A percentile compares a stretch with the other conserved stretches of the same genome.
These are phyloP conservation scores for Malus asiatica DNA, from an alignment of 306 rosid genomes.

Conservation along the genomic window DNA sequence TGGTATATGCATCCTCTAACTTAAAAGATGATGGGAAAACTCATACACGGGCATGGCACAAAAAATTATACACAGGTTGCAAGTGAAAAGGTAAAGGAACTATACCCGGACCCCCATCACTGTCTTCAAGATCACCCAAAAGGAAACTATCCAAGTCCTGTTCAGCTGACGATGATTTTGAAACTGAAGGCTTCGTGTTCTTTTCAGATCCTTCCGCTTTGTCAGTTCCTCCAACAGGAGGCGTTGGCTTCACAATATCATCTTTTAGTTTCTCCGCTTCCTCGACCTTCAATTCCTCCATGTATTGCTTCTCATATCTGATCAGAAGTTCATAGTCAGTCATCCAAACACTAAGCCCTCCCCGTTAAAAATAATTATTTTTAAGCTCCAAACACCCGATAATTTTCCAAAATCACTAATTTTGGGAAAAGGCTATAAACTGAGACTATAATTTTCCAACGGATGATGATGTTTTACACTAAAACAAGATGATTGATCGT, in stretches of 20 bases:
- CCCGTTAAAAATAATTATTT: no score
- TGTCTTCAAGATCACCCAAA: constrained; percentile 95
- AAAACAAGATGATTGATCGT: background rate
- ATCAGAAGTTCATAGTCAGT: constrained; percentile 17
- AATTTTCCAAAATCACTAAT: no score
- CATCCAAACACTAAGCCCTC: background rate
- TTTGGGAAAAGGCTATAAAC: background rate
- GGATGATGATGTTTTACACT: background rate
- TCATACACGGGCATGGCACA: background rate
- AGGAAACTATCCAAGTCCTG: constrained; percentile 88
- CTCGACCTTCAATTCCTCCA: constrained; percentile 73
- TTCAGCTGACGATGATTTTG: constrained; percentile 63
- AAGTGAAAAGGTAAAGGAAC: constrained; percentile 4
- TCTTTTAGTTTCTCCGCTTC: constrained; percentile 50
- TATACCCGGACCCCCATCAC: constrained; percentile 80
- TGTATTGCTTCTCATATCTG: constrained; percentile 80
- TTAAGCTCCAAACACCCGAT: background rate
- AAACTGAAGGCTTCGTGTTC: constrained; percentile 37
- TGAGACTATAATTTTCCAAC: background rate
- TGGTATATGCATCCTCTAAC: background rate
- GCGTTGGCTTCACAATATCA: constrained; percentile 35
- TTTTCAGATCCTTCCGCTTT: constrained; percentile 46
- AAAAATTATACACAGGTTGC: background rate
- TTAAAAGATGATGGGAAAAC: background rate
- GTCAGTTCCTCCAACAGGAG: constrained; percentile 40